phyloP scores from a whole-genome alignment of 2,329 filamentous ascomycete genomes.

The Colletotrichum plurivorum region DNA sequence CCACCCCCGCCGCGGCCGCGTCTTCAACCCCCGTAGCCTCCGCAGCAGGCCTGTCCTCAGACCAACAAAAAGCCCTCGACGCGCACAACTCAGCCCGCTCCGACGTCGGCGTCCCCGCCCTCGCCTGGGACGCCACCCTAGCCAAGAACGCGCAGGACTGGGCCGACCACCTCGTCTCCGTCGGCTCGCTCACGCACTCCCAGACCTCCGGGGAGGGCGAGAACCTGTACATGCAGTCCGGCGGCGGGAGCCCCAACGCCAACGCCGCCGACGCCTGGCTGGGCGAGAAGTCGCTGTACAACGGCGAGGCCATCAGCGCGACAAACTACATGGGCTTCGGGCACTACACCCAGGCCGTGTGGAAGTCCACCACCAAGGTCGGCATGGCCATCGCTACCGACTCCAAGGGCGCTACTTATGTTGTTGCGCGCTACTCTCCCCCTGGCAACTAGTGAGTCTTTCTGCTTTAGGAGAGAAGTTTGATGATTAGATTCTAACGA shows the following conservation, averaged over 20 bases:
- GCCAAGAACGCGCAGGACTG: slow-evolving; percentile 45
- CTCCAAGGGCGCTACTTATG: slow-evolving; percentile 47
- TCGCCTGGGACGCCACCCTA: slow-evolving; percentile 47
- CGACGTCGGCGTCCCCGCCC: slow-evolving; percentile 34
- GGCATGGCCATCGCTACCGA: slow-evolving; percentile 49
- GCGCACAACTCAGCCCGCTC: slow-evolving; percentile 39
- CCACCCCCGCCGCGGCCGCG: slow-evolving; percentile 42
- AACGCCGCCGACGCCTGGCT: slow-evolving; percentile 38
- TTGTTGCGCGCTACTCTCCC: slow-evolving; percentile 51
- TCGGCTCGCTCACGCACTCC: slow-evolving; percentile 40
- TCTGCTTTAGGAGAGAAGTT: not conserved
- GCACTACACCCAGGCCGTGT: slow-evolving; percentile 51
- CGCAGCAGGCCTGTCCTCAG: slow-evolving; percentile 36
- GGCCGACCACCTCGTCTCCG: slow-evolving; percentile 35
- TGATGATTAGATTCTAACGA: not conserved
- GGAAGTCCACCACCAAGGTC: slow-evolving; percentile 49
- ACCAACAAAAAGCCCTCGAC: slow-evolving; percentile 38
- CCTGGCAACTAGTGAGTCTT: slow-evolving; percentile 48
- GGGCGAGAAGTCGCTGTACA: slow-evolving; percentile 36
- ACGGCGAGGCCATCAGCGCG: slow-evolving; percentile 36
- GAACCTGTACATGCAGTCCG: slow-evolving; percentile 41
- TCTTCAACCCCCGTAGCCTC: slow-evolving; percentile 17
- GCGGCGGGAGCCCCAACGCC: slow-evolving; percentile 25
- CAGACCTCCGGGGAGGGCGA: slow-evolving; percentile 31
- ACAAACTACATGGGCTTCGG: slow-evolving; percentile 44